A percentile compares a stretch with the other conserved stretches of the same genome.
Evolutionary conservation across 768 basidiomycete species (phyloP).

Genomic region (Tulasnella sp.): DNA sequence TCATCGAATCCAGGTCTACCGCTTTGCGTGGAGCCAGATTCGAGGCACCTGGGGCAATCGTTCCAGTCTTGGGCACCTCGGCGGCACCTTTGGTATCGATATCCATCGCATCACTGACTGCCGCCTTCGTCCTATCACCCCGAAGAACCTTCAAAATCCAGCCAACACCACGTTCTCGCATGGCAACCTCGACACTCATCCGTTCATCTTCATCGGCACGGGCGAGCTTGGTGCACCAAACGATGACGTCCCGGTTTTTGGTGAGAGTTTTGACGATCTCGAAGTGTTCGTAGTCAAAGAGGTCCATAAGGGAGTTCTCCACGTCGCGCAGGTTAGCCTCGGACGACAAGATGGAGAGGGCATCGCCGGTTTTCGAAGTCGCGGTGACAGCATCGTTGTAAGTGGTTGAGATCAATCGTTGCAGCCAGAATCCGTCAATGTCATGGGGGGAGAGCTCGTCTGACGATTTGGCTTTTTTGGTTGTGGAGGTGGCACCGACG

Average conservation of each 20-base stretch:
- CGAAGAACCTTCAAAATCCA: slow-evolving; percentile 88
- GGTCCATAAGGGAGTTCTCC: slow-evolving; percentile 92
- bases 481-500: slow-evolving; percentile 55
- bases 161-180: slow-evolving; percentile 93
- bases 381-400: slow-evolving; percentile 93
- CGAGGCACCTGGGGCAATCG: slow-evolving; percentile 67
- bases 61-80: slow-evolving; percentile 65
- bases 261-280: slow-evolving; percentile 80
- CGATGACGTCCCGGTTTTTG: slow-evolving; percentile 90
- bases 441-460: slow-evolving; percentile 76
- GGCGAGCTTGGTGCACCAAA: slow-evolving; percentile 96
- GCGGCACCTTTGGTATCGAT: slow-evolving; percentile 46
- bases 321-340: slow-evolving; percentile 82
- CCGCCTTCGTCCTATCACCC: slow-evolving; percentile 54
- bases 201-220: slow-evolving; percentile 79
- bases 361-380: slow-evolving; percentile 76
- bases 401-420: slow-evolving; percentile 79
- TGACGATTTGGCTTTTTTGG: slow-evolving; percentile 34
- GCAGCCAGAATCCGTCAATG: slow-evolving; percentile 98
- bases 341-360: slow-evolving; percentile 73
- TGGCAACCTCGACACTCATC: slow-evolving; percentile 90
- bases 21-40: slow-evolving; percentile 72
- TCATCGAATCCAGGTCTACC: slow-evolving; percentile 85
- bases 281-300: slow-evolving; percentile 89
- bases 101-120: slow-evolving; percentile 53